A percentile compares a stretch with the other conserved stretches of the same genome.
These are phyloP conservation scores for Maudiozyma serrabonitensis DNA, from an alignment of 805 yeast genomes.

Conservation along the genomic window DNA sequence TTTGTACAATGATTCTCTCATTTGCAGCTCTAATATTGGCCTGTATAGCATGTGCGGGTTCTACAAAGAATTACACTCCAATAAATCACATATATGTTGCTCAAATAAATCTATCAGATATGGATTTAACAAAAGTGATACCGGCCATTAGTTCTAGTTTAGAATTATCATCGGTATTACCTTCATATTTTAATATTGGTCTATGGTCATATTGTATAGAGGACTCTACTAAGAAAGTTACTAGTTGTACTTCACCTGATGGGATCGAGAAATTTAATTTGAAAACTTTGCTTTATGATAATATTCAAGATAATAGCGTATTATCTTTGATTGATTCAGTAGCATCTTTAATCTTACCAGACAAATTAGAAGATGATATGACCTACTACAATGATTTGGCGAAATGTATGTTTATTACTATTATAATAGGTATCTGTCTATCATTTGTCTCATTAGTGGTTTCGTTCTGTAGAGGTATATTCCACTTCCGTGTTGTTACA, in stretches of 20 bases:
- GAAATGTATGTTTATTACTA: conserved; percentile 49
- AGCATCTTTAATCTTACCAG: conserved; percentile 42
- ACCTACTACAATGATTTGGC: conserved; percentile 38
- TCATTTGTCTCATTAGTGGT: conserved; percentile 35
- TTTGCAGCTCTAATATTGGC: conserved; percentile 39
- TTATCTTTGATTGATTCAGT: conserved; percentile 12
- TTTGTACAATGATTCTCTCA: conserved; percentile 24
- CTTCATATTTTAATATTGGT: conserved; percentile 42
- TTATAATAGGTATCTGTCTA: conserved; percentile 40
- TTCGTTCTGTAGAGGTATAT: conserved; percentile 24
- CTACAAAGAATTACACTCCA: conserved; percentile 34
- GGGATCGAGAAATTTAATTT: conserved; percentile 25
- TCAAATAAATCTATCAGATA: conserved; percentile 35
- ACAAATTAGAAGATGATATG: conserved; percentile 38
- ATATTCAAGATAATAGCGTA: conserved; percentile 22
- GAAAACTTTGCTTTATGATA: conserved; percentile 16
- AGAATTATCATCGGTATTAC: conserved; percentile 28
- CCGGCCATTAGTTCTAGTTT: conserved; percentile 10
- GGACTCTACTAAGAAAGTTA: conserved; percentile 10
- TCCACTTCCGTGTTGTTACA: conserved; percentile 38
- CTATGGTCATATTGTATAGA: conserved; percentile 60
- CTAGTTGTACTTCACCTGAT: conserved; percentile 21
- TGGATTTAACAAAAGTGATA: conserved; percentile 11
- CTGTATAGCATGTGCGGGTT: conserved; percentile 44
- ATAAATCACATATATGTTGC: conserved; percentile 39